These are phyloP conservation scores for Pulveroboletus sp. DNA, from an alignment of 1,284 basidiomycete genomes.

Conservation along the genomic window DNA sequence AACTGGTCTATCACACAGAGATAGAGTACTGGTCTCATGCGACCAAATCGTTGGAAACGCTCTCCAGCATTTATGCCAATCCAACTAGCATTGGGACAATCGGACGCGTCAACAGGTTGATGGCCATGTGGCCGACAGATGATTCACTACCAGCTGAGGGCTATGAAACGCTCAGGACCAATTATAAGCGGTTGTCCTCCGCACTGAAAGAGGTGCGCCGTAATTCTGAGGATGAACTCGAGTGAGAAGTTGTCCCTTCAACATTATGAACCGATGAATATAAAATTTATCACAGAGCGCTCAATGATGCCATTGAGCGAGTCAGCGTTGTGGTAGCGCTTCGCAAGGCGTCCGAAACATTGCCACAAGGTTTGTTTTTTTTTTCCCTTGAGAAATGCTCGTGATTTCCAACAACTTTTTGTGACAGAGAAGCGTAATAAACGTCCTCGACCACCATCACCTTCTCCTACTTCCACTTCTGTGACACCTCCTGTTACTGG, in stretches of 20 bases:
- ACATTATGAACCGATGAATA: constrained; percentile 12
- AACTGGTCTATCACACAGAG: constrained; percentile 45
- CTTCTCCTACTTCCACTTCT: constrained; percentile 49
- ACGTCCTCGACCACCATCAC: constrained; percentile 69
- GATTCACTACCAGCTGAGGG: constrained; percentile 68
- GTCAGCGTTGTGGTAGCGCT: constrained; percentile 69
- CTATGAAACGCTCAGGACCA: constrained; percentile 60
- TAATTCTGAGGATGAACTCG: constrained; percentile 60
- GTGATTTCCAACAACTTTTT: constrained; percentile 1
- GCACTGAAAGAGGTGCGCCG: constrained; percentile 63
- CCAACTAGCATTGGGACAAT: constrained; percentile 57
- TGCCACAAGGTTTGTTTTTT: constrained; percentile 50
- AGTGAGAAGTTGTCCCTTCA: constrained; percentile 45
- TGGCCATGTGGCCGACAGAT: constrained; percentile 69
- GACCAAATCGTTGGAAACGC: constrained; percentile 51
- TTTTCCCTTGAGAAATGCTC: too few species aligned
- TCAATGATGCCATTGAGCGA: constrained; percentile 69
- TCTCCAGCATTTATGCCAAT: constrained; percentile 56
- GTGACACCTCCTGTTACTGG: constrained; percentile 39
- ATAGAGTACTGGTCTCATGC: constrained; percentile 72
- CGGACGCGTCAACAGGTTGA: constrained; percentile 67
- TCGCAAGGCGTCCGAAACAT: constrained; percentile 64
- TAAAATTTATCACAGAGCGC: constrained; percentile 48
- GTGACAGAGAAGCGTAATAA: constrained; percentile 69
- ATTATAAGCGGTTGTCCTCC: constrained; percentile 60